Conservation (phyloP, 148 eudicot species). For the Rhododendron henanense region DNA sequence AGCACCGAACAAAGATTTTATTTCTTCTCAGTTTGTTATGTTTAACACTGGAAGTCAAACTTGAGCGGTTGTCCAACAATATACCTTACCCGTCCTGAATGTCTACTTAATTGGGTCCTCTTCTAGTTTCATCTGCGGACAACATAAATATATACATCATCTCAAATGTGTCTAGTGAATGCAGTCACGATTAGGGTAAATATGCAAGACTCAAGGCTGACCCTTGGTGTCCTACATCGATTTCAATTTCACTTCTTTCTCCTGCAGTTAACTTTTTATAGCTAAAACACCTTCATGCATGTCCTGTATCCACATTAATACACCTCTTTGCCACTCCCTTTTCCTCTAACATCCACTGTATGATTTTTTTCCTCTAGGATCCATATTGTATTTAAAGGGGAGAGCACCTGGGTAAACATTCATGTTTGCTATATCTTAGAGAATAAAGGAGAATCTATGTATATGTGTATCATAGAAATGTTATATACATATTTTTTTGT, state of each 20-base stretch:
- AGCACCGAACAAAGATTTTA: not conserved
- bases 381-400: not conserved
- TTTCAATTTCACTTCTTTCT: not conserved
- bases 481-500: not conserved
- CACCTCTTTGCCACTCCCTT: not conserved
- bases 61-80: not conserved
- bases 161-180: not conserved
- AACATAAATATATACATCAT: not conserved
- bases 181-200: not conserved
- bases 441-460: not conserved
- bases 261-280: not conserved
- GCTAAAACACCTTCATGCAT: not conserved
- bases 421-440: not conserved
- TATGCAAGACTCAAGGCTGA: not conserved
- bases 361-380: not conserved
- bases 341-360: not conserved
- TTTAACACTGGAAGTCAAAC: not conserved
- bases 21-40: not conserved
- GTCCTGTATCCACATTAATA: not conserved
- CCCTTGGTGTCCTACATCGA: not conserved
- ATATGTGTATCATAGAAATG: not conserved
- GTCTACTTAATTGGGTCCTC: not conserved
- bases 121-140: not conserved
- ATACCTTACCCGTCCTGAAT: not conserved
- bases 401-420: not conserved